Evolutionary conservation across 2,329 filamentous ascomycete species (phyloP).

Genomic region (Alternaria sp.): DNA sequence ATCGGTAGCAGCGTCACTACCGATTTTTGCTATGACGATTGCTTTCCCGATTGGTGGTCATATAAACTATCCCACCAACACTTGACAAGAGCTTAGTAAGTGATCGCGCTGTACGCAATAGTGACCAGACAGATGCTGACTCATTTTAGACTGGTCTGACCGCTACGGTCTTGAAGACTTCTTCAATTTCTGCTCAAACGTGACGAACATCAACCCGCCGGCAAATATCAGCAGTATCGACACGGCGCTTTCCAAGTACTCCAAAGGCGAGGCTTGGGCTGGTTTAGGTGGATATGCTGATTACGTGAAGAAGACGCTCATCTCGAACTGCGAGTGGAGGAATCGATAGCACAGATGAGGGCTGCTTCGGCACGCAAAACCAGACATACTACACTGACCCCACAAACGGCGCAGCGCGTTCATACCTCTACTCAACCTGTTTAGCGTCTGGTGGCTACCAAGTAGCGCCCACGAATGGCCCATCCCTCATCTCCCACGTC

Average conservation of each 20-base stretch:
- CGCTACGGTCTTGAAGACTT: conserved; percentile 58
- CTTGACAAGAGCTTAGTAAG: conserved; percentile 62
- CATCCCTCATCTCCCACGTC: conserved; percentile 59
- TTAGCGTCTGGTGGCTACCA: conserved; percentile 61
- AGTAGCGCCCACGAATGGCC: conserved; percentile 55
- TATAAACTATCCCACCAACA: conserved; percentile 60
- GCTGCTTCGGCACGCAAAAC: conserved; percentile 59
- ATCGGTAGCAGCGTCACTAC: conserved; percentile 60
- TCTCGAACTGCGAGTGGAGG: conserved; percentile 56
- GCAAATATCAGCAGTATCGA: conserved; percentile 58
- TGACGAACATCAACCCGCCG: conserved; percentile 59
- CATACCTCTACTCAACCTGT: conserved; percentile 62
- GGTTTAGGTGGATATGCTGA: conserved; percentile 62
- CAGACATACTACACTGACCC: conserved; percentile 56
- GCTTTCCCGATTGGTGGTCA: conserved; percentile 59
- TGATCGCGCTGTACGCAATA: rapidly evolving
- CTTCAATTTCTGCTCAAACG: conserved; percentile 62
- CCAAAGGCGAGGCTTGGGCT: conserved; percentile 60
- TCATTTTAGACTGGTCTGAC: conserved; percentile 52
- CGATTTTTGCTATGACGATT: conserved; percentile 61
- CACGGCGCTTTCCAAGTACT: conserved; percentile 59
- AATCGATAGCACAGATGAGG: conserved; percentile 52
- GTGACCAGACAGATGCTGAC: neutral
- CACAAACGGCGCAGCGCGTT: conserved; percentile 54
- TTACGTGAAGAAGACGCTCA: conserved; percentile 59